Base-by-base conservation (phyloP, 306 rosid genomes). In the Quercus gilva region DNA sequence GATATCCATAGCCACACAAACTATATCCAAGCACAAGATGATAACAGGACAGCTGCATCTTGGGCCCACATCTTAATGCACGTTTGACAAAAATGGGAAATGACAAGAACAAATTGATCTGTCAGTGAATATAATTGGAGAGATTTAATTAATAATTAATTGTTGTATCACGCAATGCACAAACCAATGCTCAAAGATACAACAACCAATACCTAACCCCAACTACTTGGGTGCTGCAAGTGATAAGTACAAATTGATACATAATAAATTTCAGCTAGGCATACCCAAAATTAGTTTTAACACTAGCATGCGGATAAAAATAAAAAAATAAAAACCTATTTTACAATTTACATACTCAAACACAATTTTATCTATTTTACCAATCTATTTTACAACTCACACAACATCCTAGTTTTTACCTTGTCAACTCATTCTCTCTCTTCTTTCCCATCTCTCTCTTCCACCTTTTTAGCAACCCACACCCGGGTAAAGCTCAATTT, bases 121-220 rank as follows among this genome's bases (percentile, higher is more conserved):
- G 45, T 29, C 14, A 17, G 12, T 2, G 71, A 64, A 31, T 64
- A 64, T 64, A 67, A 31, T 31, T 15, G 51, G 21, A n/a, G 25
- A 12, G 15, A 5, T 19, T 35, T 18, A 35, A 67, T 67, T 17
- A 19, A 67, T 18, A 19, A 67, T 67, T 17, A 67, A 67, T n/a
- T 67, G 35, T 18, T 31, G 52, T 9, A 67, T 45, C 52, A 35
- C 43, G 15, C 12, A 11, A 23, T 15, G 18, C 12, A 6, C 26
- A 35, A 28, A 29, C 19, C 70, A 64, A 28, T 5, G n/a, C 33
- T 20, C 67, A 60, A 25, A 60, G 67, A 23, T 11, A 25, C 67
- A 60, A 45, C 55, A 84, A 77, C 74, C 74, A 61, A 70, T 19
- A 76, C 69, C 49, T 59, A 49, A 43, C 79, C 72, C 81, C 71